phyloP scores from a whole-genome alignment of 1,284 basidiomycete genomes.

The Sutorius eximius region DNA sequence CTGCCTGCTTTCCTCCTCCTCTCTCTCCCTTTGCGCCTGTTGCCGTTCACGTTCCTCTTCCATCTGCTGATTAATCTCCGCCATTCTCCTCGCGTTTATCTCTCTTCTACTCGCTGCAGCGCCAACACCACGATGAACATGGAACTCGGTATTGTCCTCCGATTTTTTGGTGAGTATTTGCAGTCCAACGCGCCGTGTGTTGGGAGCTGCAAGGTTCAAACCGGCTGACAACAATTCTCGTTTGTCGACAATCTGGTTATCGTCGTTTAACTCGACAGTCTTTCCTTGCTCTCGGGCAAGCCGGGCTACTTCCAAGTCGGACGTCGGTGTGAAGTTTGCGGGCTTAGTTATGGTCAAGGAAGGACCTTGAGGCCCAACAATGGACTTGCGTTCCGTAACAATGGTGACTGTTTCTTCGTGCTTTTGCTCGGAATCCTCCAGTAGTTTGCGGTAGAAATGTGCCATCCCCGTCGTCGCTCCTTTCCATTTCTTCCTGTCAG shows the following conservation, averaged over 20 bases:
- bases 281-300: constrained; percentile 73
- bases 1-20: constrained; percentile 58
- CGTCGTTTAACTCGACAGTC: constrained; percentile 95
- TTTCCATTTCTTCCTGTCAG: constrained; percentile 63
- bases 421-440: constrained; percentile 78
- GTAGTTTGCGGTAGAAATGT: constrained; percentile 81
- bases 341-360: constrained; percentile 71
- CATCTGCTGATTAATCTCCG: constrained; percentile 74
- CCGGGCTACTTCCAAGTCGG: constrained; percentile 72
- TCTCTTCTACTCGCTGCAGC: constrained; percentile 75
- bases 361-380: constrained; percentile 61
- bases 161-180: constrained; percentile 31
- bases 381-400: constrained; percentile 49
- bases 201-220: constrained; percentile 84
- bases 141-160: constrained; percentile 35
- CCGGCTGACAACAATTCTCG: constrained; percentile 90
- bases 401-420: constrained; percentile 86
- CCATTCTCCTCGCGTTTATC: constrained; percentile 75
- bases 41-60: constrained; percentile 66
- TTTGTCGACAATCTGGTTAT: constrained; percentile 96
- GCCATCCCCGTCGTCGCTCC: constrained; percentile 72
- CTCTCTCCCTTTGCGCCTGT: constrained; percentile 54
- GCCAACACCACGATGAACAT: constrained; percentile 73
- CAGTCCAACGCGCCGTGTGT: constrained; percentile 64
- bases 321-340: constrained; percentile 53